phyloP scores from a whole-genome alignment of 805 yeast genomes.

The Dipodascopsis tothii region DNA sequence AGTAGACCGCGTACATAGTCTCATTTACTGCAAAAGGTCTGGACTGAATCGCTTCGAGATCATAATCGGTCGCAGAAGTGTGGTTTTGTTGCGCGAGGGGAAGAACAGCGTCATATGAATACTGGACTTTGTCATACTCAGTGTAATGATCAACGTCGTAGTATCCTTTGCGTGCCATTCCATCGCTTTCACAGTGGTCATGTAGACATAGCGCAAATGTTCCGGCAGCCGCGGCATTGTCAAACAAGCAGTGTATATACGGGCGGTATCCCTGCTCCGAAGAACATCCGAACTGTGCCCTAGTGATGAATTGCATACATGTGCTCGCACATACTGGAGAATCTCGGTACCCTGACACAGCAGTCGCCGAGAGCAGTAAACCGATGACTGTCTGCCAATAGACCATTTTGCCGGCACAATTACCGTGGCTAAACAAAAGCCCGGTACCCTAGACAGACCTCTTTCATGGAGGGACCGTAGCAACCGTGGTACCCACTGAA shows the following conservation, averaged over 20 bases:
- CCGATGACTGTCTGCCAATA: no score
- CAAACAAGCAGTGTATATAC: background rate
- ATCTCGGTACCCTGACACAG: no score
- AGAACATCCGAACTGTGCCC: no score
- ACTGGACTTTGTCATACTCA: background rate
- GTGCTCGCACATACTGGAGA: no score
- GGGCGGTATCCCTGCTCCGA: background rate
- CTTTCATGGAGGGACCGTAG: no score
- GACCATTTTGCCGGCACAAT: no score
- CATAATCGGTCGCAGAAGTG: background rate
- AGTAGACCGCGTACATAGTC: background rate
- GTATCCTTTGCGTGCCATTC: background rate
- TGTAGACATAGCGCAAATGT: conserved; percentile 1
- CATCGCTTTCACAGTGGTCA: background rate
- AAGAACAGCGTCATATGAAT: background rate
- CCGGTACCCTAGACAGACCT: no score
- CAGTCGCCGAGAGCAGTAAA: no score
- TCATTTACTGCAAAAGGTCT: background rate
- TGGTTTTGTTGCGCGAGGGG: background rate
- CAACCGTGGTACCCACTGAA: no score
- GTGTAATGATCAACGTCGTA: background rate
- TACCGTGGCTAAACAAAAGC: no score
- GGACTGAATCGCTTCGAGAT: background rate
- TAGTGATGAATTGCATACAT: no score
- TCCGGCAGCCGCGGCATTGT: background rate